Evolutionary conservation across 2,329 filamentous ascomycete species (phyloP), one percentile per base, ranked within the genome.

Genomic region (Cadophora sp.): DNA sequence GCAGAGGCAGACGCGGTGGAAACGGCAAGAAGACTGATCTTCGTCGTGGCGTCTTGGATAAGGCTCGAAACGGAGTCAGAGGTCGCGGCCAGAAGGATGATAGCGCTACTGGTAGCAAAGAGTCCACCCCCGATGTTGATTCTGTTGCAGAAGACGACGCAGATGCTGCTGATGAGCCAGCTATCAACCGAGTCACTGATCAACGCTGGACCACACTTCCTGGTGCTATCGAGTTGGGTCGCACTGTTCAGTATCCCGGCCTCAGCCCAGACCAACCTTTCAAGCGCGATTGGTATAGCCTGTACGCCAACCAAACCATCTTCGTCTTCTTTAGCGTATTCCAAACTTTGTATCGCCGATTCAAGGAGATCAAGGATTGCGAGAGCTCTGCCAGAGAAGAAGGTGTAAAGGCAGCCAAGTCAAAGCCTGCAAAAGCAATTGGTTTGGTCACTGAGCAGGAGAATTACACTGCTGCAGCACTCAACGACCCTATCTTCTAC

Each of bases 261-360:
- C 87, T 86, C 74, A 95, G 85, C 83, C 91, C 81, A 68, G 93
- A 97, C 68, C 91, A 94, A 61, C 89, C 92, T 66, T 97, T 96
- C 80, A 85, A 86, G 72, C 91, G 94, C 56, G 89, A 89, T 13
- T 89, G 88, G 80, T 97, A 93, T 82, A 95, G 95, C 77, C 88
- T 98, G 77, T 99, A 96, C 81, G 91, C 90, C 78, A 98, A 97
- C 78, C 87, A 93, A 74, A 93, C 91, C 3, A 90, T 99, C 67
- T 97, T 94, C 77, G 94, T 96, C 79, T 98, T 99, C 84, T 91
- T 99, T 82, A 92, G 91, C 73, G 90, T 97, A 68, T 96, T 99
- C 78, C 89, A 97, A 76, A 91, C 91, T n/a, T 83, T 99, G 5
- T 98, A 97, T 80, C 88, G 89, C 74, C 89, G 96, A 48, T 84